Evolutionary conservation across 805 yeast genomes (phyloP), one percentile per base, ranked within the genome.

Genomic region (Hanseniaspora pseudoguilliermondii): DNA sequence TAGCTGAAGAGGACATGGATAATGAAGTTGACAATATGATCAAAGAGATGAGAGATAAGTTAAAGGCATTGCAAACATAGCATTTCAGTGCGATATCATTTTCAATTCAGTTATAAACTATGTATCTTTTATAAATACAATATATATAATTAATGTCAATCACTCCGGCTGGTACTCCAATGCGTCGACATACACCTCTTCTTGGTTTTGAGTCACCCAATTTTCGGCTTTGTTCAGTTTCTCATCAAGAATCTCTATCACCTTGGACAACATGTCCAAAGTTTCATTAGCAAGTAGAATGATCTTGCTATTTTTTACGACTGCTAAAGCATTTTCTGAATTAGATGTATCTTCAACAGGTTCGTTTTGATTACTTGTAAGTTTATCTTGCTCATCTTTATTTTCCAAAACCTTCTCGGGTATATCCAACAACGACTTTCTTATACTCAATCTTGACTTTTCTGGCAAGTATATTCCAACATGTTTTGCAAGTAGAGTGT

Each of bases 251-350:
- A 90, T 90, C 51, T 76, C 77, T 60, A 89, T 88, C 20, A 91
- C 83, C 57, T 85, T 84, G 42, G 83, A 77, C 39, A 91, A 83
- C 88, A 90, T 86, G 44, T 85, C 93, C 49, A 91, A 71, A 0
- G 96, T 83, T 67, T 93, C 98, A 60, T 84, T 84, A 0, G 97
- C 97, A 58, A 91, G 73, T 5, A 85, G 76, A 27, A 93, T 70
- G 1, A 88, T 86, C 59, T 83, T 81, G 23, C 86, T 87, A 65
- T 87, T 85, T 10, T 79, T 71, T 59, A 74, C 72, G 36, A 71
- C 32, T 25, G 59, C 54, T 21, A 57, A 54, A 9, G 49, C 51
- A 18, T 50, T 46, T 3, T 11, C 40, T 36, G 54, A 21, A 35
- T 18, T 16, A 20, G 15, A 16, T 16, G 21, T 41, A 10, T 20